Base-by-base conservation (phyloP, 2,329 filamentous ascomycete species). In the Exophiala viscosa region DNA sequence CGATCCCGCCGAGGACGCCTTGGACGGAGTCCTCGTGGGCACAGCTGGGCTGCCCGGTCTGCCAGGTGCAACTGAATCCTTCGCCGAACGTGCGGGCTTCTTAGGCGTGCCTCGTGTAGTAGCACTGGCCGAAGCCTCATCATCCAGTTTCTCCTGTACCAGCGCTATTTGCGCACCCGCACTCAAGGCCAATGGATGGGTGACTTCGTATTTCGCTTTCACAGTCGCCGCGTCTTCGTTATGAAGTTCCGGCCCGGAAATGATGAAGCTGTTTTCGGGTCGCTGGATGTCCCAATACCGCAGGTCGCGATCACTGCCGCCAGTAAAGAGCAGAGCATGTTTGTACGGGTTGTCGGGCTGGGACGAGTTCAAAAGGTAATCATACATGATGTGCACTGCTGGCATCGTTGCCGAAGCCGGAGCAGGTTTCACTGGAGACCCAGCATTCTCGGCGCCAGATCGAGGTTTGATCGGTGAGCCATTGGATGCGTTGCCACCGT, bases 261-360 rank as follows among this genome's bases (percentile, higher is more conserved):
- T 85, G 11, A 96, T 80, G 50, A 80, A 77, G 36, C 89, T 96
- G 54, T 84, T 81, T 65, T 96, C 90, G 8, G 89, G 79, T 8
- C 85, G 84, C 8, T 83, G 78, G 11, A 93, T 78, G 66, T 99
- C 92, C 93, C 93, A 99, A 71, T 95, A 97, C 8, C 93, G 84
- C 14, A 99, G 81, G 69, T 88, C 93, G 71, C 87, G 89, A 69
- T 97, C 93, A 9, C 88, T 88, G 0, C 92, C 92, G 14, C 86
- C 91, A 0, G 90, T 93, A 34, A 99, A 74, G 42, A 96, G 81
- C 67, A 93, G 96, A 0, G 88, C 86, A 63, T 90, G 85, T 52
- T 87, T 85, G 3, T 86, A 80, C 42, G 65, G 58, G 38, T 46
- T 58, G 10, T 54, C 54, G n/a, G 64, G 15, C 28, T 58, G 57